Conservation (phyloP, 257 asterid species). For the Eucommia ulmoides region DNA sequence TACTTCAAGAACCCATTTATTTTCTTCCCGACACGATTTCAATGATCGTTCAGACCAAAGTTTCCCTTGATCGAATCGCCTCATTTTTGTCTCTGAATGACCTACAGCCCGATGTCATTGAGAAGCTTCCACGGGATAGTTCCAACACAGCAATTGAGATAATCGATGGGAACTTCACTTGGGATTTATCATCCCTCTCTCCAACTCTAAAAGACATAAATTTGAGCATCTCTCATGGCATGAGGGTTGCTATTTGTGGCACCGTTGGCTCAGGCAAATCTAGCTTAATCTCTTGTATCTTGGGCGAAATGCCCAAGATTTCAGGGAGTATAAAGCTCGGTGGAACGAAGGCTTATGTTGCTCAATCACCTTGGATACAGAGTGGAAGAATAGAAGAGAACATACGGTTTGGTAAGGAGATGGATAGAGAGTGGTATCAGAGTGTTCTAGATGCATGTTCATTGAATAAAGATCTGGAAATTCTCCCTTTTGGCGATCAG, state of each 20-base stretch:
- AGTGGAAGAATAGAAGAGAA: conserved; percentile 5
- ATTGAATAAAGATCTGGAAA: conserved; percentile 4
- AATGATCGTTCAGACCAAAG: conserved; percentile 47
- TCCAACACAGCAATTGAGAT: conserved; percentile 36
- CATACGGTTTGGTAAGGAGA: conserved; percentile 4
- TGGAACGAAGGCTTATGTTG: conserved; percentile 7
- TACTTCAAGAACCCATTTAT: conserved; percentile 43
- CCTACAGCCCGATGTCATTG: neutral
- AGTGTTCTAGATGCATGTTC: conserved; percentile 5
- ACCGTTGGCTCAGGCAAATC: conserved; percentile 55
- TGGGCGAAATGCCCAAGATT: conserved; percentile 41
- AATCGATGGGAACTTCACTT: conserved; percentile 29
- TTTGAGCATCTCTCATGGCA: conserved; percentile 30
- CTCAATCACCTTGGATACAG: conserved; percentile 9
- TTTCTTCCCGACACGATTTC: conserved; percentile 42
- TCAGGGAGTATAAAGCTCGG: conserved; percentile 13
- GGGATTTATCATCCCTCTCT: conserved; percentile 26
- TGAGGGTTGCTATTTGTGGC: conserved; percentile 47
- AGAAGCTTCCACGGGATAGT: conserved; percentile 19
- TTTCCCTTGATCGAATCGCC: conserved; percentile 36
- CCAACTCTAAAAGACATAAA: conserved; percentile 26
- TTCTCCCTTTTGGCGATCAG: conserved; percentile 2
- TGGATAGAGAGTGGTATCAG: conserved; percentile 1
- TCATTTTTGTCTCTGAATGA: neutral
- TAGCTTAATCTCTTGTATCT: conserved; percentile 42